Evolutionary conservation across 2,329 filamentous ascomycete species (phyloP).

Genomic region (Arthroderma sp.): DNA sequence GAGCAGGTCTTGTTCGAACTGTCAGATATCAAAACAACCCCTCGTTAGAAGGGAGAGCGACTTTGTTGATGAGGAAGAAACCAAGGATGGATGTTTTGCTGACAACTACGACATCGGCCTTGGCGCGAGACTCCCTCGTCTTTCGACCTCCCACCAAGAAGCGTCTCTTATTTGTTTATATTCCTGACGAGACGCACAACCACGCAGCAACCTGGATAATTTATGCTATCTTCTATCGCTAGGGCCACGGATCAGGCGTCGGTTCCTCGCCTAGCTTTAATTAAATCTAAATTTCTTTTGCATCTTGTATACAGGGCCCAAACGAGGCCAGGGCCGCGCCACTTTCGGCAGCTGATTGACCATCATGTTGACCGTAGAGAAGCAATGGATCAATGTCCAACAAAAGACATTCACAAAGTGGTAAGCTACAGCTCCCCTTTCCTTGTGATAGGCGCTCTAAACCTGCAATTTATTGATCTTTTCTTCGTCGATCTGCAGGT

Average conservation of each 20-base stretch:
- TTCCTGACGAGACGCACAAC: not conserved
- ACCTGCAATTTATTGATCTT: not conserved
- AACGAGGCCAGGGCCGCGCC: slow-evolving; percentile 4
- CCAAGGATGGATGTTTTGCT: not conserved
- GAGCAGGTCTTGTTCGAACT: no score
- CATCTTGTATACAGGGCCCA: not conserved
- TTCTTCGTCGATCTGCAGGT: slow-evolving; percentile 42
- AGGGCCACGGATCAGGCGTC: not conserved
- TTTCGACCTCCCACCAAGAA: no score
- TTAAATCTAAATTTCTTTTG: not conserved
- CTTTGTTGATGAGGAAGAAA: not conserved
- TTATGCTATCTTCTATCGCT: not conserved
- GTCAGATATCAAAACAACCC: no score
- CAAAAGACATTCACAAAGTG: slow-evolving; percentile 99
- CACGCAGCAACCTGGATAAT: not conserved
- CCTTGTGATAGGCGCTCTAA: not conserved
- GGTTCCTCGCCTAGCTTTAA: not conserved
- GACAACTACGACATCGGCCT: not conserved
- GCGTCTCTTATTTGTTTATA: no score
- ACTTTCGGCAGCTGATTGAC: slow-evolving; percentile 8
- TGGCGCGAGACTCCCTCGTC: not conserved
- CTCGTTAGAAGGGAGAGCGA: no score
- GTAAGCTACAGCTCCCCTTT: slow-evolving; percentile 32
- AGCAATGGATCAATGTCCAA: slow-evolving; percentile 65
- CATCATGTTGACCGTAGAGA: slow-evolving; percentile 41